These are phyloP conservation scores for Boletus subcaerulescens DNA, from an alignment of 768 basidiomycete genomes.

Conservation along the genomic window DNA sequence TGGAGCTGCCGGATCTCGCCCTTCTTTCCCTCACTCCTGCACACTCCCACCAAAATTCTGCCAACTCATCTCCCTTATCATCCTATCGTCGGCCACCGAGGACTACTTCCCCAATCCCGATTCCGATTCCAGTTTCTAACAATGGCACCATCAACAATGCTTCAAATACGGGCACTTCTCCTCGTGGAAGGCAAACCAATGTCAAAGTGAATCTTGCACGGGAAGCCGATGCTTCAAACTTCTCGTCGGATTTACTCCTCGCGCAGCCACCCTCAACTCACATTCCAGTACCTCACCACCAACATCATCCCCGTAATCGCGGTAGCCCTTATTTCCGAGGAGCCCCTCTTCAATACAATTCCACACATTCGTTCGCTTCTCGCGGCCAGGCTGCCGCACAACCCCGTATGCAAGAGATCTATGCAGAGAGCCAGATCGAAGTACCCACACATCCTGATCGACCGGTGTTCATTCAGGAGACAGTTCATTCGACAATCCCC, in stretches of 20 bases:
- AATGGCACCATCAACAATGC: slow-evolving; percentile 37
- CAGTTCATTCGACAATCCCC: slow-evolving; percentile 63
- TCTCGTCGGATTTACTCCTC: slow-evolving; percentile 38
- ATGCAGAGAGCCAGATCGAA: slow-evolving; percentile 36
- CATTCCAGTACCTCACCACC: slow-evolving; percentile 34
- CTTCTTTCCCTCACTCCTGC: slow-evolving; percentile 46
- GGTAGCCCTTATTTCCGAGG: slow-evolving; percentile 35
- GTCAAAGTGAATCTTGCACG: slow-evolving; percentile 27
- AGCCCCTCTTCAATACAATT: slow-evolving; percentile 38
- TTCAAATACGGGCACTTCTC: slow-evolving; percentile 35
- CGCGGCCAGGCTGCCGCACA: slow-evolving; percentile 34
- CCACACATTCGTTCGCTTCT: slow-evolving; percentile 42
- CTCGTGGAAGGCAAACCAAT: slow-evolving; percentile 33
- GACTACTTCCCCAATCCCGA: slow-evolving; percentile 49
- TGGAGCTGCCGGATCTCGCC: slow-evolving; percentile 74
- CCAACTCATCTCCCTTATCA: slow-evolving; percentile 41
- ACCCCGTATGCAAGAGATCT: slow-evolving; percentile 46
- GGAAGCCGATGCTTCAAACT: slow-evolving; percentile 30
- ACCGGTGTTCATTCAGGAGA: slow-evolving; percentile 50
- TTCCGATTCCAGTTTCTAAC: slow-evolving; percentile 40
- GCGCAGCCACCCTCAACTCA: slow-evolving; percentile 45
- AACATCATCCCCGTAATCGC: slow-evolving; percentile 32
- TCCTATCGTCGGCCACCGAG: slow-evolving; percentile 39
- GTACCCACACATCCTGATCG: slow-evolving; percentile 29
- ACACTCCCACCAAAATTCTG: slow-evolving; percentile 34